Percentiles rank a stretch among this genome's conserved stretches.
phyloP scores from a whole-genome alignment of 768 basidiomycete genomes.

The Leccinum longicurvipes region DNA sequence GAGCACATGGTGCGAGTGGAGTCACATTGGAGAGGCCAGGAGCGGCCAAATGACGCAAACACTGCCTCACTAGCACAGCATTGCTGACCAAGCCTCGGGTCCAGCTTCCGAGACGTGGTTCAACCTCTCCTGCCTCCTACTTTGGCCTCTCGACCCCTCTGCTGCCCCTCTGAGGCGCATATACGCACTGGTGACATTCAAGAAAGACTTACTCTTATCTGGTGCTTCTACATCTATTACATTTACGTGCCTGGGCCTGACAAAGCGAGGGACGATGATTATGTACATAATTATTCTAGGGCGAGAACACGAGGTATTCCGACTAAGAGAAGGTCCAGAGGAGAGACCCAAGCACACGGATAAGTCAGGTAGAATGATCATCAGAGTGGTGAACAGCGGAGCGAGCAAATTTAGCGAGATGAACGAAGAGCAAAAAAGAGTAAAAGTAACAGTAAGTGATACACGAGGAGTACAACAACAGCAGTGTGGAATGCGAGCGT shows the following conservation, averaged over 20 bases:
- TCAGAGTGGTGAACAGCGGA: not conserved
- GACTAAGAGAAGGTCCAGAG: not conserved
- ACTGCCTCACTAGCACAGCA: too few relatives aligned
- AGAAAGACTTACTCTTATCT: too few relatives aligned
- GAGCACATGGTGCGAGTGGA: conserved; percentile 65
- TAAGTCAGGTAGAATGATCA: not conserved
- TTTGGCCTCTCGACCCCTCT: too few relatives aligned
- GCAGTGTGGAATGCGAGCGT: conserved; percentile 3
- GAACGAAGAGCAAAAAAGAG: not conserved
- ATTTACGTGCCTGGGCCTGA: too few relatives aligned
- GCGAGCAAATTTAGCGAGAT: not conserved
- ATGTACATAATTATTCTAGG: not conserved
- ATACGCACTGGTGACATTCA: too few relatives aligned
- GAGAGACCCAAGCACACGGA: not conserved
- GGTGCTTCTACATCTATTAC: too few relatives aligned
- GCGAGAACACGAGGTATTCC: conserved; percentile 2
- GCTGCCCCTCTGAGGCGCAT: too few relatives aligned
- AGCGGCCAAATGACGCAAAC: too few relatives aligned
- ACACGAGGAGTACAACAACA: conserved; percentile 1
- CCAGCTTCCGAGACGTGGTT: too few relatives aligned
- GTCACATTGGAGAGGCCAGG: too few relatives aligned
- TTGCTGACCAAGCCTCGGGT: too few relatives aligned
- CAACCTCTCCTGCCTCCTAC: too few relatives aligned
- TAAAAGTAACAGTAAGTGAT: conserved; percentile 1
- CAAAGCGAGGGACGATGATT: not conserved